phyloP scores from a whole-genome alignment of 129 eudicot species.

The Heracleum sosnowskyi region DNA sequence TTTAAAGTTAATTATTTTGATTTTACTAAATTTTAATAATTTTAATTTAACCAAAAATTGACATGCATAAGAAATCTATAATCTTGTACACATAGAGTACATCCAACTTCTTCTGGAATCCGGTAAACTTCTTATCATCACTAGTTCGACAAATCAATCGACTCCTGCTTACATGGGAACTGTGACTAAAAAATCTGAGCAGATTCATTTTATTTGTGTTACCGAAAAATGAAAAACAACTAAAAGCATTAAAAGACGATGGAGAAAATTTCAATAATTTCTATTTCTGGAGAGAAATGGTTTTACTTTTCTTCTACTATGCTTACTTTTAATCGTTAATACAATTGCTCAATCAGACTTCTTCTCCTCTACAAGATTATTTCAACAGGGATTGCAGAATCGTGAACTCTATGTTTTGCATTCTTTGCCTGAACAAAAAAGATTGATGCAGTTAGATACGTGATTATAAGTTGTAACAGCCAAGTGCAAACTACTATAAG shows the following conservation, averaged over 20 bases:
- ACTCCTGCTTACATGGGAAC: background rate
- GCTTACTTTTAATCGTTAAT: background rate
- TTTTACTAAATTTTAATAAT: too few relatives aligned
- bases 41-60: too few relatives aligned
- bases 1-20: too few relatives aligned
- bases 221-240: background rate
- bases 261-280: background rate
- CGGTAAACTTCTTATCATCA: too few relatives aligned
- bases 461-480: background rate
- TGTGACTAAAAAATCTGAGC: background rate
- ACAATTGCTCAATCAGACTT: background rate
- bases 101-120: too few relatives aligned
- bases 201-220: background rate
- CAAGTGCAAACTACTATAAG: background rate
- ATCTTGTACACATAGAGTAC: too few relatives aligned
- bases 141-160: too few relatives aligned
- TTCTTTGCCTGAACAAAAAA: conserved; percentile 45
- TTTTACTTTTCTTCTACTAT: background rate
- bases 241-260: background rate
- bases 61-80: too few relatives aligned
- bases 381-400: conserved; percentile 43
- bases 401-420: conserved; percentile 54
- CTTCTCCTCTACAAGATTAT: conserved; percentile 21
- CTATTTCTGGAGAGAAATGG: background rate
- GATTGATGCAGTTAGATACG: background rate